A percentile compares a stretch with the other conserved stretches of the same genome.
These are phyloP conservation scores for Kernera saxatilis DNA, from an alignment of 345 rosid species.

Conservation along the genomic window DNA sequence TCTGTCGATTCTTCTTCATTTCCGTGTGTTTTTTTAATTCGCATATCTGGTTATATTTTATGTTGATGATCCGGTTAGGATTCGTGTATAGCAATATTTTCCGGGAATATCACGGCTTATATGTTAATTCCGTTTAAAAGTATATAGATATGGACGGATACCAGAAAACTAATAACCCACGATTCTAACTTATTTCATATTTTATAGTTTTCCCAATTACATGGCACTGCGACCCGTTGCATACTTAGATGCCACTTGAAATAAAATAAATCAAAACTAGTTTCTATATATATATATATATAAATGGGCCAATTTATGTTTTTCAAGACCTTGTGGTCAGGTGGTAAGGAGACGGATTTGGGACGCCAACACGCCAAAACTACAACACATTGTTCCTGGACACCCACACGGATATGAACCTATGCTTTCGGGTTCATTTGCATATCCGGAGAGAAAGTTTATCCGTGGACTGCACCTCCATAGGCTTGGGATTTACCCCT, in stretches of 20 bases:
- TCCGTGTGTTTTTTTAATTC: not conserved
- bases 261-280: not conserved
- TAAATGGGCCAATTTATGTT: not conserved
- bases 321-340: too few species aligned
- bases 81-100: conserved; percentile 28
- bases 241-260: not conserved
- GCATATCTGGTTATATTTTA: conserved; percentile 26
- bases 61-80: conserved; percentile 26
- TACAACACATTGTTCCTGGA: too few species aligned
- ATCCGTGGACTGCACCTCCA: too few species aligned
- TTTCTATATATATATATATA: not conserved
- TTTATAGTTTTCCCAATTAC: conserved; percentile 2
- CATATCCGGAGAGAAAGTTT: too few species aligned
- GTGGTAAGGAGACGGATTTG: too few species aligned
- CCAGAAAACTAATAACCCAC: not conserved
- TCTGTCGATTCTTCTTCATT: conserved; percentile 23
- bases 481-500: too few species aligned
- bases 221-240: not conserved
- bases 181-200: conserved; percentile 19
- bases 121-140: conserved; percentile 2
- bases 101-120: conserved; percentile 24
- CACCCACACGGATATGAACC: too few species aligned
- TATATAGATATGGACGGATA: not conserved
- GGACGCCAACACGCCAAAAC: too few species aligned
- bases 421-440: too few species aligned